Conservation (phyloP, 169 alveolate genomes). For the Plasmodium billcollinsi region DNA sequence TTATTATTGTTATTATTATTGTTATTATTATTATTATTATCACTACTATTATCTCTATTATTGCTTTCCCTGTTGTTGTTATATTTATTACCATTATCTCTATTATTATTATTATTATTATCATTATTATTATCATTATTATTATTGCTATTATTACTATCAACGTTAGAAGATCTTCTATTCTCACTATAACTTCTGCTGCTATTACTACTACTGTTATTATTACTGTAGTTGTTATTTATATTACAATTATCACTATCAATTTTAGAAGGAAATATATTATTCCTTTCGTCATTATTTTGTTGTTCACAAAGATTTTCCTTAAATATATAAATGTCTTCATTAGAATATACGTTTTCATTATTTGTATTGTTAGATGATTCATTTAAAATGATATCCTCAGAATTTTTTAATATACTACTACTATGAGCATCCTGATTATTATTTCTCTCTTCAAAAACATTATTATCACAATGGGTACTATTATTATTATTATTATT, state of each 20-base stretch:
- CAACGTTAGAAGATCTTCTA: background rate
- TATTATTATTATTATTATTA: conserved; percentile 1
- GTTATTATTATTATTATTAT: background rate
- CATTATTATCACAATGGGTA: background rate
- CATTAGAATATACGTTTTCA: too few relatives aligned
- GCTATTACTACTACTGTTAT: background rate
- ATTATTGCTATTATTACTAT: background rate
- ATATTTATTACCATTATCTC: background rate
- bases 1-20: conserved; percentile 13
- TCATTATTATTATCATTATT: background rate
- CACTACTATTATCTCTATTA: background rate
- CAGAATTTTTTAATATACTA: too few relatives aligned
- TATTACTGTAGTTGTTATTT: background rate
- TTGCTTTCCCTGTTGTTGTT: background rate
- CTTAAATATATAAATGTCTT: too few relatives aligned
- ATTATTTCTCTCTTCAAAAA: background rate
- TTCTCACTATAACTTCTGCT: conserved; percentile 1
- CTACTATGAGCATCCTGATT: too few relatives aligned
- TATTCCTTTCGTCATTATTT: too few relatives aligned
- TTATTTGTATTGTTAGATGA: too few relatives aligned
- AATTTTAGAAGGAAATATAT: too few relatives aligned
- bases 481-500: background rate
- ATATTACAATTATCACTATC: background rate
- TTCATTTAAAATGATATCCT: too few relatives aligned
- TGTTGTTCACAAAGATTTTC: too few relatives aligned